Evolutionary conservation across 1,139 yeast genomes (phyloP).

Genomic region (Suhomyces chickasaworum): DNA sequence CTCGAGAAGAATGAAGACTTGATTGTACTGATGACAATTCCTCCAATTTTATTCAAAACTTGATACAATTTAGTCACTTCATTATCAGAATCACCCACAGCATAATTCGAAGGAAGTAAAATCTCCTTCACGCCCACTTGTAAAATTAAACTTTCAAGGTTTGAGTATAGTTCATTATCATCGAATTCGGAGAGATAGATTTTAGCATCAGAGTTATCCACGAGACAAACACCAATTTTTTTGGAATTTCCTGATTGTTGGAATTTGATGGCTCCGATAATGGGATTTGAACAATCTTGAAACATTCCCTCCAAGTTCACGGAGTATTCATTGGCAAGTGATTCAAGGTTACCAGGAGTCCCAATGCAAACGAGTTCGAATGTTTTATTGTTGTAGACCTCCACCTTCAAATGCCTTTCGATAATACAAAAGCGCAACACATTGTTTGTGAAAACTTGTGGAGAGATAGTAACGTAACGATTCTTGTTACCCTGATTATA

Average conservation of each 20-base stretch:
- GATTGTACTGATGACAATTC: conserved; percentile 65
- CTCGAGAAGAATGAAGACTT: conserved; percentile 58
- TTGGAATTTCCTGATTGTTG: conserved; percentile 43
- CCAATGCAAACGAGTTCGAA: conserved; percentile 68
- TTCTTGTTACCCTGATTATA: conserved; percentile 46
- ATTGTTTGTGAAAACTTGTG: conserved; percentile 64
- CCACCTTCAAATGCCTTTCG: conserved; percentile 72
- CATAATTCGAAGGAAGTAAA: conserved; percentile 54
- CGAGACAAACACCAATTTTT: conserved; percentile 73
- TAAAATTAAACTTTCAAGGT: conserved; percentile 79
- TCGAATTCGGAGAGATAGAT: conserved; percentile 78
- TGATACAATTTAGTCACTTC: conserved; percentile 55
- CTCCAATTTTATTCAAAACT: conserved; percentile 70
- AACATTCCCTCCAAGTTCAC: conserved; percentile 73
- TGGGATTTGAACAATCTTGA: conserved; percentile 60
- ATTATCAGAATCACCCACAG: conserved; percentile 30
- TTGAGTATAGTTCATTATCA: conserved; percentile 85
- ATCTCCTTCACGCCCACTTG: conserved; percentile 91
- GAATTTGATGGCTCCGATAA: conserved; percentile 73
- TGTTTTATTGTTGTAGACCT: conserved; percentile 60
- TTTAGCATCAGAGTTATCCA: conserved; percentile 68
- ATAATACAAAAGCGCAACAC: conserved; percentile 68
- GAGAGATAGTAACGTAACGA: conserved; percentile 75
- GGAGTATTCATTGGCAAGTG: conserved; percentile 39
- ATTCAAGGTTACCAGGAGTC: conserved; percentile 86